Conservation (phyloP, 345 rosid species). For the Geranium rotundifolium region DNA sequence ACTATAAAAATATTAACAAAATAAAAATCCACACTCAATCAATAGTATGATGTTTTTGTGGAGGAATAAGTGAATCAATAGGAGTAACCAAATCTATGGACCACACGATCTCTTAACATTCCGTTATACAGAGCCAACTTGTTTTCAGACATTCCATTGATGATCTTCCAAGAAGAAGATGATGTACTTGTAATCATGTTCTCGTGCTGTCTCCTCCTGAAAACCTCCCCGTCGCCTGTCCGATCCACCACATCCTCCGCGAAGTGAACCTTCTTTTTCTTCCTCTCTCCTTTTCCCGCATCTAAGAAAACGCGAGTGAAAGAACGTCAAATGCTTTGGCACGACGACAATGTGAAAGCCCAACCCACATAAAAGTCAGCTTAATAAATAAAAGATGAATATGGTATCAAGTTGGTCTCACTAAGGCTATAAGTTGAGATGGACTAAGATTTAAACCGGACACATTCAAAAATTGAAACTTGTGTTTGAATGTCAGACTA, state of each 20-base stretch:
- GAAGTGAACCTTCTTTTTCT: slow-evolving; percentile 38
- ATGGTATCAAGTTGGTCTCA: too few species aligned
- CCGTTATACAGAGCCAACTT: slow-evolving; percentile 60
- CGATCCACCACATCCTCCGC: slow-evolving; percentile 57
- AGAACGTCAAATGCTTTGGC: too few species aligned
- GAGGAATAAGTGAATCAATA: slow-evolving; percentile 7
- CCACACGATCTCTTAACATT: slow-evolving; percentile 47
- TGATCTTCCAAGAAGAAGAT: slow-evolving; percentile 1
- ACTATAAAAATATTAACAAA: too few species aligned
- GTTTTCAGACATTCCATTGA: slow-evolving; percentile 45
- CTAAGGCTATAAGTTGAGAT: too few species aligned
- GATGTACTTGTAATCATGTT: slow-evolving; percentile 4
- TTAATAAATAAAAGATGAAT: too few species aligned
- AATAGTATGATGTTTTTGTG: too few species aligned
- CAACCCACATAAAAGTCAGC: too few species aligned
- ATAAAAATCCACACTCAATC: too few species aligned
- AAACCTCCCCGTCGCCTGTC: slow-evolving; percentile 30
- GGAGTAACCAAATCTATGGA: slow-evolving; percentile 37
- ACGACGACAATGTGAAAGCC: background rate
- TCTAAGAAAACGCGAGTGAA: slow-evolving; percentile 5
- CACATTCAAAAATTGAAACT: too few species aligned
- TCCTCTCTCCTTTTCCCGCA: slow-evolving; percentile 15
- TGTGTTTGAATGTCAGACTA: too few species aligned
- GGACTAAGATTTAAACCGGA: too few species aligned
- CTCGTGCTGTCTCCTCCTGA: slow-evolving; percentile 22